Conservation (phyloP, 2,329 filamentous ascomycete species). For the Epichloe coenophiala region DNA sequence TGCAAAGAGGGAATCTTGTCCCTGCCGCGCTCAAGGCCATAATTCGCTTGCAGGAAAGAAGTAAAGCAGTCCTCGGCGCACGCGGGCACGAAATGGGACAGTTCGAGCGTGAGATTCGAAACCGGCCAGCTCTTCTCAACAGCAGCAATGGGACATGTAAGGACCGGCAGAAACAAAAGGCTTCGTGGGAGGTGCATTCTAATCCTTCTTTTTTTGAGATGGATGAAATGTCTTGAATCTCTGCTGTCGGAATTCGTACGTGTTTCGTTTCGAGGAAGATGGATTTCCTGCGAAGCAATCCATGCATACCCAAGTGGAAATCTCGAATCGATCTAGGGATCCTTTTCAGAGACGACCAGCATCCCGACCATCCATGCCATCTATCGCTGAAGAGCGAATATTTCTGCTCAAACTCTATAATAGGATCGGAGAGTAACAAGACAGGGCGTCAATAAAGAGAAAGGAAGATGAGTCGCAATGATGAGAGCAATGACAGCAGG, state of each 20-base stretch:
- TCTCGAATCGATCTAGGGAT: conserved; percentile 4
- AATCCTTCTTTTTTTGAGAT: conserved; percentile 4
- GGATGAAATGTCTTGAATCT: not conserved
- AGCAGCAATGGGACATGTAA: conserved; percentile 14
- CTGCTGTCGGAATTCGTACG: not conserved
- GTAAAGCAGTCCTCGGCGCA: conserved; percentile 50
- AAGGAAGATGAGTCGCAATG: not conserved
- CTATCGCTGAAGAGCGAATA: not conserved
- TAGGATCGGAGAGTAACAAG: not conserved
- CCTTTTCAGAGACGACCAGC: conserved; percentile 8
- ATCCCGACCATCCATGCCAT: not conserved
- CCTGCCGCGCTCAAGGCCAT: conserved; percentile 34
- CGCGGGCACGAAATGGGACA: conserved; percentile 34
- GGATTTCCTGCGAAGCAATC: not conserved
- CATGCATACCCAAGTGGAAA: conserved; percentile 8
- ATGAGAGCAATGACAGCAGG: not conserved
- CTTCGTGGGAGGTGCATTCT: conserved; percentile 21
- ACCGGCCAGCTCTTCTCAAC: conserved; percentile 11
- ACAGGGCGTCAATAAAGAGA: not conserved
- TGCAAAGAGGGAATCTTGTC: conserved; percentile 35
- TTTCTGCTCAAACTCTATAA: not conserved
- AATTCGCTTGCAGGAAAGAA: conserved; percentile 49
- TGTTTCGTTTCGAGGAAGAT: not conserved
- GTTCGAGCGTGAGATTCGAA: conserved; percentile 19
- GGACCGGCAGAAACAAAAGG: conserved; percentile 16